phyloP scores from a whole-genome alignment of 2,329 filamentous ascomycete species.

The Mollisia scopiformis region DNA sequence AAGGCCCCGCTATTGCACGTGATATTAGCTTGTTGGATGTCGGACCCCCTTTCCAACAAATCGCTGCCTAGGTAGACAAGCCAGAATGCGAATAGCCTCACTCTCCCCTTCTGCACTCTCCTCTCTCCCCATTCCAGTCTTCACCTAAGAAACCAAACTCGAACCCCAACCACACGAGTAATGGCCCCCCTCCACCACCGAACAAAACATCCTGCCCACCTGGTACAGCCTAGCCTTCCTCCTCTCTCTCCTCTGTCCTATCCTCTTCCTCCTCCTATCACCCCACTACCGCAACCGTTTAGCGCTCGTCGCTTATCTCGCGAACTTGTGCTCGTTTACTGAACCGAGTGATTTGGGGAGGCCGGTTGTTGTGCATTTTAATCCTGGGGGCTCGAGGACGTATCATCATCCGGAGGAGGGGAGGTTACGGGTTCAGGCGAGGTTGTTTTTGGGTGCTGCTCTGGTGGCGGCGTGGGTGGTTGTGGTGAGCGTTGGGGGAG shows the following conservation, averaged over 20 bases:
- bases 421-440: background rate
- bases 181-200: background rate
- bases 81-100: too few species aligned
- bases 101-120: too few species aligned
- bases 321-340: background rate
- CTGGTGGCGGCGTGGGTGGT: background rate
- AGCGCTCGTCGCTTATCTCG: background rate
- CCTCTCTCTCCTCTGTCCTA: background rate
- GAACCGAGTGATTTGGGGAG: background rate
- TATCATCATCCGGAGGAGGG: background rate
- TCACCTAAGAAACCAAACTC: background rate
- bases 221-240: background rate
- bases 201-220: background rate
- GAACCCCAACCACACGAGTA: too few species aligned
- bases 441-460: background rate
- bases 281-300: background rate
- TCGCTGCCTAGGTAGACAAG: too few species aligned
- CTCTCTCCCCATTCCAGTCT: background rate
- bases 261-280: background rate
- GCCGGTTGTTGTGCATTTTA: background rate
- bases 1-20: slow-evolving; percentile 4
- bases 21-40: background rate
- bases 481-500: background rate
- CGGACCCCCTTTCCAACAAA: background rate
- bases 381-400: background rate